Conservation (phyloP, 768 basidiomycete species). For the Hericium rajendrae region DNA sequence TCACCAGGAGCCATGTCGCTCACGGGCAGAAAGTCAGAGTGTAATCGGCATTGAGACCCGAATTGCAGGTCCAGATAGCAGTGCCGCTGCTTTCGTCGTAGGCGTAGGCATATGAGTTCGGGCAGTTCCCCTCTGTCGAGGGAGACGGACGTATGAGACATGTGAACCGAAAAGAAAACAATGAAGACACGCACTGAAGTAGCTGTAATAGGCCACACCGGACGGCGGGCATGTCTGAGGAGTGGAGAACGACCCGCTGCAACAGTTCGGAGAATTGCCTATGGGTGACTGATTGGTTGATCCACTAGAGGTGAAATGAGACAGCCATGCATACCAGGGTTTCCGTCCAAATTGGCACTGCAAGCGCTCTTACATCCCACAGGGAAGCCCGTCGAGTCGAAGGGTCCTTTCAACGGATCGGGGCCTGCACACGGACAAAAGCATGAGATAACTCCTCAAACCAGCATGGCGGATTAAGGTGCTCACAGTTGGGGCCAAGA, state of each 20-base stretch:
- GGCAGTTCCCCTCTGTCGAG: conserved; percentile 29
- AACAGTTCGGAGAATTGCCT: conserved; percentile 32
- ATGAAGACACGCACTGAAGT: conserved; percentile 1
- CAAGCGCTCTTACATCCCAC: conserved; percentile 60
- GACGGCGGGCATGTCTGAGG: conserved; percentile 27
- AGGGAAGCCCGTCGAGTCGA: conserved; percentile 40
- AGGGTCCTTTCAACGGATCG: conserved; percentile 39
- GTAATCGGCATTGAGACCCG: conserved; percentile 21
- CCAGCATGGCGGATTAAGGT: too few relatives aligned
- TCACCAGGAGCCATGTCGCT: neutral
- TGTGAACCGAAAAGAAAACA: neutral
- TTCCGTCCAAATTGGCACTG: conserved; percentile 25
- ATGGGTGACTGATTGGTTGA: neutral
- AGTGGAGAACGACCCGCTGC: conserved; percentile 22
- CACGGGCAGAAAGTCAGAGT: conserved; percentile 23
- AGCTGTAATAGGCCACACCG: conserved; percentile 15
- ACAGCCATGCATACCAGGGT: conserved; percentile 18
- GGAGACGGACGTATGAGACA: neutral
- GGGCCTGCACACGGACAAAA: conserved; percentile 31
- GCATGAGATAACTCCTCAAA: neutral
- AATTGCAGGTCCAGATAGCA: conserved; percentile 44
- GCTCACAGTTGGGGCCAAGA: conserved; percentile 13
- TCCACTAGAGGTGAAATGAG: neutral
- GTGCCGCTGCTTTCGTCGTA: conserved; percentile 44
- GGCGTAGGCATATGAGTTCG: conserved; percentile 43